A percentile compares a stretch with the other conserved stretches of the same genome.
Conservation (phyloP, 139 green algal genomes). For the Zygnema cylindricum region DNA sequence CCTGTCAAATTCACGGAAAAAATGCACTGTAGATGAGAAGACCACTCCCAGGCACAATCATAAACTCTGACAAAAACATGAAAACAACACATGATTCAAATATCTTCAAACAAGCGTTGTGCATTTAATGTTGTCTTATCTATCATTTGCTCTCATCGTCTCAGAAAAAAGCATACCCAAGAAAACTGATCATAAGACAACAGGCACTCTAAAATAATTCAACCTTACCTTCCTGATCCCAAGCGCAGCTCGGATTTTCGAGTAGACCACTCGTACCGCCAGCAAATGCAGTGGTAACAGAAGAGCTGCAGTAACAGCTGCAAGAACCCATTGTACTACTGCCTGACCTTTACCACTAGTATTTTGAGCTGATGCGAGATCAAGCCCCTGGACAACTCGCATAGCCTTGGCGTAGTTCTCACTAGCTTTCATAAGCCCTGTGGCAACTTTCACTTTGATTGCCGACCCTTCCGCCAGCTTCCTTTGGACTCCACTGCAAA, state of each 20-base stretch:
- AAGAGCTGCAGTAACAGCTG: conserved; percentile 66
- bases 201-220: no score
- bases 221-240: conserved; percentile 67
- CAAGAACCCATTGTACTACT: conserved; percentile 58
- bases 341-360: conserved; percentile 33
- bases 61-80: no score
- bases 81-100: no score
- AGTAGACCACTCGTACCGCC: conserved; percentile 72
- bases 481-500: conserved; percentile 68
- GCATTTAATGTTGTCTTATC: no score
- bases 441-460: background rate
- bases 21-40: no score
- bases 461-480: conserved; percentile 68
- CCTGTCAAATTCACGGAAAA: conserved; percentile 17
- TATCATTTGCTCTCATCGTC: no score
- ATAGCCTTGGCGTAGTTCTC: conserved; percentile 64
- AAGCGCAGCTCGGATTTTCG: conserved; percentile 74
- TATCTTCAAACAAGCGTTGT: no score
- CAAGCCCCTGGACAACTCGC: conserved; percentile 58
- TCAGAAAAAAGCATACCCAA: no score
- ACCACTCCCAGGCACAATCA: no score
- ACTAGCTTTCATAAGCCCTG: conserved; percentile 51
- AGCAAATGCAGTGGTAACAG: conserved; percentile 77
- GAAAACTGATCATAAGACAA: no score
- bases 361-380: conserved; percentile 50